These are phyloP conservation scores for Colletotrichum euphorbiae DNA, from an alignment of 2,329 filamentous ascomycete genomes.

Conservation along the genomic window DNA sequence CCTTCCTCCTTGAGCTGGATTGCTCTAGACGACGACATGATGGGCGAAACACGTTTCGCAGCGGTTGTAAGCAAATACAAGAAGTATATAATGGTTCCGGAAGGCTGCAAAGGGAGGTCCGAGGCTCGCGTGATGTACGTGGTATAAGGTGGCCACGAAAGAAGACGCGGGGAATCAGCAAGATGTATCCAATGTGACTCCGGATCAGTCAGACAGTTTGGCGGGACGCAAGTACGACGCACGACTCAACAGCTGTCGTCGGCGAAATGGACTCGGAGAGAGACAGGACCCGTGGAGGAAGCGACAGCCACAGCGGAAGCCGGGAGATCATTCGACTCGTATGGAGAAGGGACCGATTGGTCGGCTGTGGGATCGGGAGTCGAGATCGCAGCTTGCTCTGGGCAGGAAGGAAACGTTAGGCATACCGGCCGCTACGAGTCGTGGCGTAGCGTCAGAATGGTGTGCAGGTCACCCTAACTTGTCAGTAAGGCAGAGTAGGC, in stretches of 20 bases:
- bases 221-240: neutral
- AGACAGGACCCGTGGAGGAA: neutral
- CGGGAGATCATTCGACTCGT: neutral
- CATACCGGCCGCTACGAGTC: conserved; percentile 11
- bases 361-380: conserved; percentile 2
- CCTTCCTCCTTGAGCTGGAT: conserved; percentile 66
- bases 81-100: too few relatives aligned
- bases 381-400: neutral
- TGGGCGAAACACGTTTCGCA: neutral
- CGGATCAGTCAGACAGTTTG: neutral
- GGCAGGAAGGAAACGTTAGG: conserved; percentile 5
- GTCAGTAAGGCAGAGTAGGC: neutral
- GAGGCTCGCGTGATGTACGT: too few relatives aligned
- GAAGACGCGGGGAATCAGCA: too few relatives aligned
- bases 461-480: neutral
- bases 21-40: conserved; percentile 46
- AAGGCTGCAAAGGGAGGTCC: too few relatives aligned
- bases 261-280: neutral
- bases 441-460: neutral
- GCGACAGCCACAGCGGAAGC: neutral
- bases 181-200: too few relatives aligned
- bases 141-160: too few relatives aligned
- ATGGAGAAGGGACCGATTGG: neutral
- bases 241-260: neutral
- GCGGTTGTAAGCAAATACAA: neutral